phyloP scores from a whole-genome alignment of 163 green algal species.

The Botryococcus braunii region DNA sequence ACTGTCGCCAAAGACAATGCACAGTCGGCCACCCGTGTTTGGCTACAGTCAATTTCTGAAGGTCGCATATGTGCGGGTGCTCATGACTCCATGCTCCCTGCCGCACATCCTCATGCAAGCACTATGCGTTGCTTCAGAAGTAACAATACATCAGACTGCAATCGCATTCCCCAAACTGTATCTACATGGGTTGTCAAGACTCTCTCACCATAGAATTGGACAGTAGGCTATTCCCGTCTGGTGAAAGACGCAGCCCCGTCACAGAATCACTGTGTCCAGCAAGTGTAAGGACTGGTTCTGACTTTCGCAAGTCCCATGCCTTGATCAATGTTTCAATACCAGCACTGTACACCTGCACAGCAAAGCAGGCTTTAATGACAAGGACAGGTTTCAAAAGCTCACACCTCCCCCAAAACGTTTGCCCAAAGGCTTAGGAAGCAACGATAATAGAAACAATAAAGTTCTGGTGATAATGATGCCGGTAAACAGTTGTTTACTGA shows the following conservation, averaged over 20 bases:
- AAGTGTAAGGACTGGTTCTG: slow-evolving; percentile 53
- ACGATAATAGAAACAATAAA: too few species aligned
- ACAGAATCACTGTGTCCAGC: slow-evolving; percentile 74
- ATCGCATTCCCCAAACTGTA: background rate
- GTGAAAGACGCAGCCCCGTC: slow-evolving; percentile 65
- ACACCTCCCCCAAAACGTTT: too few species aligned
- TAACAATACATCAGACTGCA: background rate
- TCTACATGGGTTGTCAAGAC: background rate
- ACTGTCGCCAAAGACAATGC: too few species aligned
- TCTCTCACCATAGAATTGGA: slow-evolving; percentile 65
- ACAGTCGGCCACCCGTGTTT: too few species aligned
- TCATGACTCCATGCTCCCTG: background rate
- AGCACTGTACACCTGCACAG: slow-evolving; percentile 76
- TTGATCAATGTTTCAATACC: slow-evolving; percentile 86
- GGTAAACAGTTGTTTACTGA: too few species aligned
- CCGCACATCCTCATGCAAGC: background rate
- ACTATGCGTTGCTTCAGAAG: background rate
- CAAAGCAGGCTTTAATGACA: too few species aligned
- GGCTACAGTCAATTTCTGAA: background rate
- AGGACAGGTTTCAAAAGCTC: too few species aligned
- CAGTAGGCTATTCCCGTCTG: slow-evolving; percentile 74
- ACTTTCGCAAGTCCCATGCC: slow-evolving; percentile 83
- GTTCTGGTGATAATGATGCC: too few species aligned
- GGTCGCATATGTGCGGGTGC: background rate
- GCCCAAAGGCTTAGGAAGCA: too few species aligned